Percentiles rank a stretch among this genome's conserved stretches.
These are phyloP conservation scores for Middelhovenomyces tepae DNA, from an alignment of 805 yeast genomes.

Conservation along the genomic window DNA sequence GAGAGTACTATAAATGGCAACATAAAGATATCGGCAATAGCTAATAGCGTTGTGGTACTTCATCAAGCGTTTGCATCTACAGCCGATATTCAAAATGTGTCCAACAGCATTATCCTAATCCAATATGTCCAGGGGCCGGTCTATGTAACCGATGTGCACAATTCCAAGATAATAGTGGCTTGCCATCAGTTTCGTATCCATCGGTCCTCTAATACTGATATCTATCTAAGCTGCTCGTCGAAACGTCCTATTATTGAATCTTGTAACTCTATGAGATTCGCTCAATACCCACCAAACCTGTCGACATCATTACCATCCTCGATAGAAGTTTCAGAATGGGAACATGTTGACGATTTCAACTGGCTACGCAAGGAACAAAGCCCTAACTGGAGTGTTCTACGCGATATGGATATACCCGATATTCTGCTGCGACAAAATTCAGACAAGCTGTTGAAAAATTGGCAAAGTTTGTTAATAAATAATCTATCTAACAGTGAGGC, in stretches of 20 bases:
- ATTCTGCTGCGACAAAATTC: no score
- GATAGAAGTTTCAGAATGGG: slow-evolving; percentile 5
- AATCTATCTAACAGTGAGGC: no score
- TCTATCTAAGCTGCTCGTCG: slow-evolving; percentile 20
- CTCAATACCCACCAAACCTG: slow-evolving; percentile 11
- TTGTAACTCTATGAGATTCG: slow-evolving; percentile 16
- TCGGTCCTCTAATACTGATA: slow-evolving; percentile 12
- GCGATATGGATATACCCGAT: no score
- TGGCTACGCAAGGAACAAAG: slow-evolving; percentile 17
- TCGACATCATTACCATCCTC: no score
- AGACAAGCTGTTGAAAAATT: no score
- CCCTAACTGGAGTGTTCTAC: slow-evolving; percentile 13
- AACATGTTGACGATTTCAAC: slow-evolving; percentile 22
- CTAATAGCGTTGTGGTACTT: slow-evolving; percentile 5
- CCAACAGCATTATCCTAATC: slow-evolving; percentile 14
- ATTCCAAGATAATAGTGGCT: slow-evolving; percentile 13
- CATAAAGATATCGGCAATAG: slow-evolving; percentile 6
- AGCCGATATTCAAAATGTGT: slow-evolving; percentile 12
- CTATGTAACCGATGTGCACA: slow-evolving; percentile 12
- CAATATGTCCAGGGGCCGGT: slow-evolving; percentile 17
- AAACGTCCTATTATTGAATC: slow-evolving; percentile 22
- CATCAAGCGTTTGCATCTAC: slow-evolving; percentile 4
- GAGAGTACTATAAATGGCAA: no score
- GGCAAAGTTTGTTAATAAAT: no score
- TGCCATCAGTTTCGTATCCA: slow-evolving; percentile 26